phyloP scores from a whole-genome alignment of 495 filamentous ascomycete species.

The Geopyxis carbonaria region DNA sequence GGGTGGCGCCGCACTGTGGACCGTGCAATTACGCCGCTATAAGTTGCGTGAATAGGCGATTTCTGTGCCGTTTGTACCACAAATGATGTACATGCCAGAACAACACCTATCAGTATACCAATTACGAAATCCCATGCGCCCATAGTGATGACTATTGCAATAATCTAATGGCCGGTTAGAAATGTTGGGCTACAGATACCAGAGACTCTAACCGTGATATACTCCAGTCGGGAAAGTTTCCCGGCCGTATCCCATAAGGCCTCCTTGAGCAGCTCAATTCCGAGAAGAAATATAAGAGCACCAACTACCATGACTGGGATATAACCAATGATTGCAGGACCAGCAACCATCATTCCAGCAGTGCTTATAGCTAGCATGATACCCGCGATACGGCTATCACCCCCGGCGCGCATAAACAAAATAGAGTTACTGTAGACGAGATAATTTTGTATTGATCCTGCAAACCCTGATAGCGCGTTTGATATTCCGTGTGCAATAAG shows the following conservation, averaged over 20 bases:
- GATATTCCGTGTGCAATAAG: constrained; percentile 85
- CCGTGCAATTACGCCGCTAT: constrained; percentile 68
- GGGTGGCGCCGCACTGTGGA: constrained; percentile 85
- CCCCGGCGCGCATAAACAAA: constrained; percentile 85
- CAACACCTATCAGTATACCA: constrained; percentile 80
- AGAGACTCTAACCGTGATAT: constrained; percentile 50
- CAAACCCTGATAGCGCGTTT: constrained; percentile 70
- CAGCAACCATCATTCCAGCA: constrained; percentile 60
- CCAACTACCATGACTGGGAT: constrained; percentile 97
- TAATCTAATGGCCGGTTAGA: constrained; percentile 36
- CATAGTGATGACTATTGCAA: constrained; percentile 91
- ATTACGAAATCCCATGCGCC: constrained; percentile 89
- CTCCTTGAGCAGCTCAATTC: constrained; percentile 75
- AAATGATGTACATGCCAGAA: constrained; percentile 75
- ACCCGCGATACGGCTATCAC: constrained; percentile 69
- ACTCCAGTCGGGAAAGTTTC: constrained; percentile 70
- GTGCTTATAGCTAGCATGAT: constrained; percentile 71
- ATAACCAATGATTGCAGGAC: constrained; percentile 73
- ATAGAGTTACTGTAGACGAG: constrained; percentile 91
- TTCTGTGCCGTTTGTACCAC: constrained; percentile 82
- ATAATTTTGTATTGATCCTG: constrained; percentile 93
- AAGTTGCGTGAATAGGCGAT: constrained; percentile 70
- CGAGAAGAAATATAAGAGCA: constrained; percentile 79
- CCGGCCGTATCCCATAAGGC: constrained; percentile 77
- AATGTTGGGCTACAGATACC: constrained; percentile 2